phyloP scores from a whole-genome alignment of 371 early-diverging fungal genomes.

The Mortierella sp. region DNA sequence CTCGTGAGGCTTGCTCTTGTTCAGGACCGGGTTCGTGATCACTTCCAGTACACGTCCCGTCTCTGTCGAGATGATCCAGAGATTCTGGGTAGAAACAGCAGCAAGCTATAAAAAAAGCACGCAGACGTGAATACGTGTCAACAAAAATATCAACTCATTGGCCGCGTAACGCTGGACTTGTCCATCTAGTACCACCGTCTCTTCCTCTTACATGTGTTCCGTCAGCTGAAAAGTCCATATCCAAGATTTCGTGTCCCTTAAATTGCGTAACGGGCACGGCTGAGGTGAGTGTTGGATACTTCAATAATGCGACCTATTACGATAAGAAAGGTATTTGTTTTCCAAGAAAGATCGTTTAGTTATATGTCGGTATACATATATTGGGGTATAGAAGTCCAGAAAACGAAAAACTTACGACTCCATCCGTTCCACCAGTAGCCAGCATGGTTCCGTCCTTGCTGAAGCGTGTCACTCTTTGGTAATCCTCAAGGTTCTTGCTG shows the following conservation, averaged over 20 bases:
- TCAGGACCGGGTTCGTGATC: constrained; percentile 60
- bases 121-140: background rate
- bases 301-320: constrained; percentile 59
- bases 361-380: no score
- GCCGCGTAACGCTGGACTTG: background rate
- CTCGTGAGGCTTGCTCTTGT: constrained; percentile 59
- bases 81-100: constrained; percentile 59
- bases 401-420: constrained; percentile 51
- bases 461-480: constrained; percentile 67
- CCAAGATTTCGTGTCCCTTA: constrained; percentile 68
- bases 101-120: constrained; percentile 46
- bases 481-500: constrained; percentile 60
- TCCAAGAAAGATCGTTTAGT: no score
- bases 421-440: constrained; percentile 76
- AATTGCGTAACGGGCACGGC: constrained; percentile 64
- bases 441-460: constrained; percentile 67
- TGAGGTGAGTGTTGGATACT: constrained; percentile 65
- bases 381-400: background rate
- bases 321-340: background rate
- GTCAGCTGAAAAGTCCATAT: constrained; percentile 69
- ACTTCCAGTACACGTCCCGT: constrained; percentile 68
- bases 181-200: no score
- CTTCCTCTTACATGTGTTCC: constrained; percentile 60
- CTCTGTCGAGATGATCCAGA: constrained; percentile 63
- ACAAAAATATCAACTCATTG: no score